These are phyloP conservation scores for Aciculosporium take DNA, from an alignment of 2,329 filamentous ascomycete species.

Conservation along the genomic window DNA sequence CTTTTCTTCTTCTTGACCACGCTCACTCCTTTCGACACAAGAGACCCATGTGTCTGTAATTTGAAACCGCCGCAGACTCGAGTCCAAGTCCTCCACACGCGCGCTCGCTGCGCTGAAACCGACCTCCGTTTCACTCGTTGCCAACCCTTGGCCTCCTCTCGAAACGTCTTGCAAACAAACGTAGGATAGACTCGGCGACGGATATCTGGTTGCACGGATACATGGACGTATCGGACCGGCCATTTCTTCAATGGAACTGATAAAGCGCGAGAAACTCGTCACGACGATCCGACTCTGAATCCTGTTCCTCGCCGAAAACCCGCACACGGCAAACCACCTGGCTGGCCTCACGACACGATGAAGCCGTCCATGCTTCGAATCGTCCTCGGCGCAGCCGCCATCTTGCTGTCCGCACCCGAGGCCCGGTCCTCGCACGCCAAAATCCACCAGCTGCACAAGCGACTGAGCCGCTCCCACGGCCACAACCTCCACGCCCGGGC, in stretches of 20 bases:
- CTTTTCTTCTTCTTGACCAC: not conserved
- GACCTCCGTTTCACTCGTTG: not conserved
- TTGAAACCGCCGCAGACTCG: not conserved
- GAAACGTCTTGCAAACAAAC: conserved; percentile 1
- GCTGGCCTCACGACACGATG: conserved; percentile 31
- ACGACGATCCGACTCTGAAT: no score
- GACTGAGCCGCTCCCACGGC: conserved; percentile 15
- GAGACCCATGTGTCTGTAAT: not conserved
- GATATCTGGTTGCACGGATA: no score
- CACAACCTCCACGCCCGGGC: conserved; percentile 10
- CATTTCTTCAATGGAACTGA: no score
- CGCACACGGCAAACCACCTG: no score
- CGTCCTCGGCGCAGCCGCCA: conserved; percentile 33
- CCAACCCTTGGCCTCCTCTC: not conserved
- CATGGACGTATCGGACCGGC: no score
- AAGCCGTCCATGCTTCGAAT: conserved; percentile 36
- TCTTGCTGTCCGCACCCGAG: conserved; percentile 26
- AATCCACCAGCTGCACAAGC: conserved; percentile 25
- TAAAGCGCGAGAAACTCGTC: no score
- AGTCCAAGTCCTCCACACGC: not conserved
- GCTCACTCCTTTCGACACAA: not conserved
- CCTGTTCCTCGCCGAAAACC: no score
- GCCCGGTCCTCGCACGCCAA: conserved; percentile 19
- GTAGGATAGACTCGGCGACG: conserved; percentile 1
- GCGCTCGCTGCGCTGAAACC: not conserved